Percentiles rank a stretch among this genome's conserved stretches.
phyloP scores from a whole-genome alignment of 805 yeast genomes.

The Sugiyamaella smithiae region DNA sequence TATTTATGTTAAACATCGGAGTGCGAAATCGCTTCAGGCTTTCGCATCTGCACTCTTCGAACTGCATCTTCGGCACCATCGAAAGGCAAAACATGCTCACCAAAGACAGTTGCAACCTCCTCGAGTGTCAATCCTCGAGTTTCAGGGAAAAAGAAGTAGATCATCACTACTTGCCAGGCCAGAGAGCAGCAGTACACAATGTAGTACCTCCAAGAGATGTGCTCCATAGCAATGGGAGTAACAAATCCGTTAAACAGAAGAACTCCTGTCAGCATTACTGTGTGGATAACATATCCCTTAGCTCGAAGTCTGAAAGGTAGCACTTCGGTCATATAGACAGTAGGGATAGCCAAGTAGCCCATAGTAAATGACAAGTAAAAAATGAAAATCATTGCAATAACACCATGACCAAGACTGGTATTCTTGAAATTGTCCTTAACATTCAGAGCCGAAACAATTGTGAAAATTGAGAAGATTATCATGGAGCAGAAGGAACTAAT shows the following conservation, averaged over 20 bases:
- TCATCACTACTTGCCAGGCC: constrained; percentile 31
- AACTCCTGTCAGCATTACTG: constrained; percentile 10
- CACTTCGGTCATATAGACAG: constrained; percentile 25
- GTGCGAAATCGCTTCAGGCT: not conserved
- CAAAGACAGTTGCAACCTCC: constrained; percentile 44
- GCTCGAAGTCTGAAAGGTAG: constrained; percentile 36
- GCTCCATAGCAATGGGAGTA: constrained; percentile 41
- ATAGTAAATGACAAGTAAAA: constrained; percentile 15
- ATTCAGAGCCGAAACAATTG: constrained; percentile 14
- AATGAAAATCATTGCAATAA: constrained; percentile 19
- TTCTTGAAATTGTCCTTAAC: constrained; percentile 11
- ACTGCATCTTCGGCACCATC: not conserved
- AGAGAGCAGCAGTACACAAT: constrained; percentile 32
- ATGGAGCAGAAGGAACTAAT: not conserved
- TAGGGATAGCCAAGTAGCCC: constrained; percentile 14
- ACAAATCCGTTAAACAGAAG: constrained; percentile 33
- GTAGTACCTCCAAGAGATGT: constrained; percentile 45
- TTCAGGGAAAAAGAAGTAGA: constrained; percentile 40
- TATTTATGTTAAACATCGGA: no score
- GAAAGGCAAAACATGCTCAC: constrained; percentile 24
- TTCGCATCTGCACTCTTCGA: not conserved
- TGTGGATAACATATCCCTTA: constrained; percentile 37
- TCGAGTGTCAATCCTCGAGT: constrained; percentile 45
- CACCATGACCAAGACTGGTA: constrained; percentile 11
- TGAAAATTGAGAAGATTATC: constrained; percentile 36